A percentile compares a stretch with the other conserved stretches of the same genome.
Conservation (phyloP, 768 basidiomycete genomes). For the Rhizopogon vulgaris region DNA sequence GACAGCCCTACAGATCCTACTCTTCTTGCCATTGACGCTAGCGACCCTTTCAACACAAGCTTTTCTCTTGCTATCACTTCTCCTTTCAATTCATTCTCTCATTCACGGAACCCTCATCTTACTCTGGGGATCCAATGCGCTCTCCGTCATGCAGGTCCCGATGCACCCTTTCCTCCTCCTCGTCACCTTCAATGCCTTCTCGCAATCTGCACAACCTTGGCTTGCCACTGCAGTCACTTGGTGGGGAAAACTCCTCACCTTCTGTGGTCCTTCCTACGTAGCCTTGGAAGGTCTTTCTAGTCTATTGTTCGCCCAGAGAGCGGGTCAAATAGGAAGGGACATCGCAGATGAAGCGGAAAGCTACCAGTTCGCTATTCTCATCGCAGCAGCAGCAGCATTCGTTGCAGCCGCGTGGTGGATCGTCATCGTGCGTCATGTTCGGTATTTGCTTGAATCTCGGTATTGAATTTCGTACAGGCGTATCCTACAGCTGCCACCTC, state of each 20-base stretch:
- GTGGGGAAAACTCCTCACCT: slow-evolving; percentile 69
- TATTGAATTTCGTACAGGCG: slow-evolving; percentile 36
- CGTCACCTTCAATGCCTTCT: slow-evolving; percentile 81
- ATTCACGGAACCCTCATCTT: slow-evolving; percentile 77
- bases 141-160: slow-evolving; percentile 78
- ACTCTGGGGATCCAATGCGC: slow-evolving; percentile 61
- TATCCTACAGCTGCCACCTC: slow-evolving; percentile 81
- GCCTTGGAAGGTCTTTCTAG: slow-evolving; percentile 81
- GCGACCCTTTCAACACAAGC: slow-evolving; percentile 76
- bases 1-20: slow-evolving; percentile 73
- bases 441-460: neutral
- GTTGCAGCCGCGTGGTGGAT: slow-evolving; percentile 86
- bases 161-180: slow-evolving; percentile 84
- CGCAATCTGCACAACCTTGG: slow-evolving; percentile 54
- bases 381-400: slow-evolving; percentile 73
- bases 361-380: slow-evolving; percentile 72
- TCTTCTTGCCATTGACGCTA: slow-evolving; percentile 80
- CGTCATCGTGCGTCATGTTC: slow-evolving; percentile 51
- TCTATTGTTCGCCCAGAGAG: slow-evolving; percentile 73
- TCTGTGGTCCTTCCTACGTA: slow-evolving; percentile 74
- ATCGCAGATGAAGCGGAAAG: slow-evolving; percentile 67
- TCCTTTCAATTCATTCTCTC: slow-evolving; percentile 69
- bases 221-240: slow-evolving; percentile 51
- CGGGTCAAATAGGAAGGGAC: slow-evolving; percentile 71
- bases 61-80: slow-evolving; percentile 75